phyloP scores from a whole-genome alignment of 1,284 basidiomycete genomes.

The Pseudozyma hubeiensis region DNA sequence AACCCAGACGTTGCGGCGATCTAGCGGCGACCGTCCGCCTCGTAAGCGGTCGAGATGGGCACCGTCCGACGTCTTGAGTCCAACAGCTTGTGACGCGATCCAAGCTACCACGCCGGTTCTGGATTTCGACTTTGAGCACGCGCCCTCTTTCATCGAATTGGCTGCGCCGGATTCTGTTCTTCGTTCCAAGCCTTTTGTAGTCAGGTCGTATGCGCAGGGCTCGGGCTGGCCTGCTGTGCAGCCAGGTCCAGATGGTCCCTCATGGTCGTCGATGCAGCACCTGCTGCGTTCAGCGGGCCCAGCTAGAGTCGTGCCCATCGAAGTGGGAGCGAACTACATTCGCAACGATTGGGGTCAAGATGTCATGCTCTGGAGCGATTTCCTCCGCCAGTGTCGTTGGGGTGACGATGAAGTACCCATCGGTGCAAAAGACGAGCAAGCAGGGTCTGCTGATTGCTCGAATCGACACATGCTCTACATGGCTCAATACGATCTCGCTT shows the following conservation, averaged over 20 bases:
- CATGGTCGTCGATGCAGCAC: conserved; percentile 69
- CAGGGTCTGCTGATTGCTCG: too few relatives aligned
- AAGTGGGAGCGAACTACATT: conserved; percentile 87
- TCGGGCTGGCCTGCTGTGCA: conserved; percentile 78
- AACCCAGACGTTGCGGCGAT: not conserved
- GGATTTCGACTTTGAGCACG: conserved; percentile 19
- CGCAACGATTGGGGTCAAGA: conserved; percentile 83
- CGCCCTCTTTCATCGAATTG: conserved; percentile 35
- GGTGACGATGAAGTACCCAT: conserved; percentile 22
- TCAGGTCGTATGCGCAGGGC: conserved; percentile 73
- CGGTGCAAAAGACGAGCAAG: conserved; percentile 7
- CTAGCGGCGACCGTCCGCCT: not conserved
- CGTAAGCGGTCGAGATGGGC: conserved; percentile 8
- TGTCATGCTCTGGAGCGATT: conserved; percentile 82
- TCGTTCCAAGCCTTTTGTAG: conserved; percentile 76
- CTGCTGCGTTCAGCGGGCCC: conserved; percentile 70
- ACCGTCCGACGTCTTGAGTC: not conserved
- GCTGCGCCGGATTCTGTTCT: not conserved
- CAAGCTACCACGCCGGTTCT: conserved; percentile 21
- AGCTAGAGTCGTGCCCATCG: conserved; percentile 87
- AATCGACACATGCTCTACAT: conserved; percentile 76
- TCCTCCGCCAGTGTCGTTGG: conserved; percentile 75
- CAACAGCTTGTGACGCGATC: not conserved
- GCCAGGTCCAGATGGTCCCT: conserved; percentile 71
- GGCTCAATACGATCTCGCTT: conserved; percentile 87